Conservation (phyloP, 1,284 basidiomycete species). For the Sporisorium sorghi region DNA sequence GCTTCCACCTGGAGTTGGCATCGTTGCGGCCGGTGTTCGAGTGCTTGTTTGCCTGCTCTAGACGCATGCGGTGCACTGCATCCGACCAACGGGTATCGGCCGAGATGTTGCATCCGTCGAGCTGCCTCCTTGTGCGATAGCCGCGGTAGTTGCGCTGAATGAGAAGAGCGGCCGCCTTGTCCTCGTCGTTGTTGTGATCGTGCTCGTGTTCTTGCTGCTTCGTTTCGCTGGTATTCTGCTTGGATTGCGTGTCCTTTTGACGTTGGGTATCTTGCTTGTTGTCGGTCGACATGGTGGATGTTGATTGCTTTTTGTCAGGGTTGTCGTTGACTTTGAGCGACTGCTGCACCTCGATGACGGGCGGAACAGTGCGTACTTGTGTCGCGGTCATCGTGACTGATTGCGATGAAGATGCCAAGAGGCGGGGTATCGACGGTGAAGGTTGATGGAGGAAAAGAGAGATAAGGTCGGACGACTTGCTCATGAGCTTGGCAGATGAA, state of each 20-base stretch:
- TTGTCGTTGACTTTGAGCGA: constrained; percentile 7
- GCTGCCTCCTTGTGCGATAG: constrained; percentile 50
- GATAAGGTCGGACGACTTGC: neutral
- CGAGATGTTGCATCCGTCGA: constrained; percentile 55
- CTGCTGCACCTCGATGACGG: constrained; percentile 30
- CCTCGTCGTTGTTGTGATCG: constrained; percentile 40
- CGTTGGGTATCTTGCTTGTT: constrained; percentile 3
- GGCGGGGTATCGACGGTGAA: neutral
- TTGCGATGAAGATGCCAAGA: neutral
- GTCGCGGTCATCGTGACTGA: constrained; percentile 22
- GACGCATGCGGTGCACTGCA: constrained; percentile 48
- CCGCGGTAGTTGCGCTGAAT: constrained; percentile 63
- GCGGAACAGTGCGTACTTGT: constrained; percentile 40
- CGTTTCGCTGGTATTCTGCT: neutral
- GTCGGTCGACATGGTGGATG: constrained; percentile 10
- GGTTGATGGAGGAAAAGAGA: neutral
- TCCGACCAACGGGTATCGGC: constrained; percentile 59
- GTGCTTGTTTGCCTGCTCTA: constrained; percentile 51
- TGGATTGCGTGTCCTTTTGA: neutral
- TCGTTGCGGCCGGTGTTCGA: constrained; percentile 50
- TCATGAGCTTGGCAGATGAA: neutral
- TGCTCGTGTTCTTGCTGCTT: constrained; percentile 21
- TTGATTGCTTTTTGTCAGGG: neutral
- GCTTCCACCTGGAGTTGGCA: constrained; percentile 51
- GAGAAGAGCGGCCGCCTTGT: constrained; percentile 46